phyloP scores from a whole-genome alignment of 306 rosid species.

The Styphnolobium japonicum region DNA sequence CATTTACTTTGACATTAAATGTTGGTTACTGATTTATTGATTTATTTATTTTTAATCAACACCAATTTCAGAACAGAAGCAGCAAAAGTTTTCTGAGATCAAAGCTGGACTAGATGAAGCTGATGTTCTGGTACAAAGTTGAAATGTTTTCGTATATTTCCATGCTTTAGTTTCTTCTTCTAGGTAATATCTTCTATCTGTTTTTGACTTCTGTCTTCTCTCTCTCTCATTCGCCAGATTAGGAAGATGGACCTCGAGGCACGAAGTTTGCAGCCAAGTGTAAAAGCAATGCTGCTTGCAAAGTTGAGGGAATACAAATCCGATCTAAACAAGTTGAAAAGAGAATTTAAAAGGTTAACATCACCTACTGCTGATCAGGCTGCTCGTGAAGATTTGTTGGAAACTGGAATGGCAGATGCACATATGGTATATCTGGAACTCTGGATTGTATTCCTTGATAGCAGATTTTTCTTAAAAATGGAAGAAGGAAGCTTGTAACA shows the following conservation, averaged over 20 bases:
- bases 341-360: constrained; percentile 70
- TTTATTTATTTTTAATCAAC: background rate
- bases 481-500: background rate
- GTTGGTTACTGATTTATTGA: constrained; percentile 10
- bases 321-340: constrained; percentile 74
- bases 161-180: background rate
- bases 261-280: constrained; percentile 82
- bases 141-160: background rate
- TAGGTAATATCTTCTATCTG: background rate
- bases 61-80: constrained; percentile 68
- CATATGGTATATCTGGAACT: constrained; percentile 54
- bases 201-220: background rate
- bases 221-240: constrained; percentile 42
- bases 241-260: constrained; percentile 95
- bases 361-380: constrained; percentile 73
- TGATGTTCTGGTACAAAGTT: constrained; percentile 62
- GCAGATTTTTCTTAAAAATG: background rate
- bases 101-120: constrained; percentile 76
- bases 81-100: constrained; percentile 65
- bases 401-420: constrained; percentile 53
- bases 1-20: background rate
- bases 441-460: constrained; percentile 3
- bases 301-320: constrained; percentile 89
- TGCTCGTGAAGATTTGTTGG: constrained; percentile 75
- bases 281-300: constrained; percentile 76